A percentile compares a stretch with the other conserved stretches of the same genome.
These are phyloP conservation scores for Coemansia sp. DNA, from an alignment of 192 early-diverging fungal species.

Conservation along the genomic window DNA sequence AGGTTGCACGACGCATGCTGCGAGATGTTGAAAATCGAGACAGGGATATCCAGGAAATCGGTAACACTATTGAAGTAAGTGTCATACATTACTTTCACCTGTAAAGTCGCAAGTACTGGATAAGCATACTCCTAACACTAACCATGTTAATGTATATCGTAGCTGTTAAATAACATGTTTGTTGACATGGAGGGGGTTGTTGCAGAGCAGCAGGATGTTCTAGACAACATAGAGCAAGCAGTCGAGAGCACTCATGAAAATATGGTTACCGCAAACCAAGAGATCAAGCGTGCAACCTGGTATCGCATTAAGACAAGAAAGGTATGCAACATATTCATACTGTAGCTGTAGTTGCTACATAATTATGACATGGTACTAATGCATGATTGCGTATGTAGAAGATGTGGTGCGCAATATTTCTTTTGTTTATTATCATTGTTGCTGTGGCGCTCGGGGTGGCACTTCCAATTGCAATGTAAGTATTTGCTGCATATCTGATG, in stretches of 20 bases:
- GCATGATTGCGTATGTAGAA: constrained; percentile 26
- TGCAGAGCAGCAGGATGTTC: constrained; percentile 45
- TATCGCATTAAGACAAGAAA: constrained; percentile 45
- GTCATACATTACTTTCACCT: too few species aligned
- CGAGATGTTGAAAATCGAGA: constrained; percentile 52
- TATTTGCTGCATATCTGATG: neutral
- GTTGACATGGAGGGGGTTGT: constrained; percentile 40
- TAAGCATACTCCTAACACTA: neutral
- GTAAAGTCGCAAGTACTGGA: too few species aligned
- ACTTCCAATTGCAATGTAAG: constrained; percentile 51
- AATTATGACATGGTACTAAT: neutral
- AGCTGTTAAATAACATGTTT: constrained; percentile 53
- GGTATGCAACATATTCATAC: constrained; percentile 7
- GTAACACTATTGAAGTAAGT: constrained; percentile 45
- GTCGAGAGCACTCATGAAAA: constrained; percentile 42
- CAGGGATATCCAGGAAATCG: constrained; percentile 43
- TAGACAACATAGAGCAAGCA: constrained; percentile 51
- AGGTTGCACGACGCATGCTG: constrained; percentile 42
- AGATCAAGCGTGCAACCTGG: constrained; percentile 37
- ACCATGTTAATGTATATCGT: constrained; percentile 2
- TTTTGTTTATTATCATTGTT: constrained; percentile 32
- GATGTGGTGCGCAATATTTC: constrained; percentile 41
- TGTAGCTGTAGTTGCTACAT: neutral
- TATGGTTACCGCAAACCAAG: constrained; percentile 15
- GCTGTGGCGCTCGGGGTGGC: constrained; percentile 40